phyloP scores from a whole-genome alignment of 179 eudicot species.

The Monotropa hypopitys region DNA sequence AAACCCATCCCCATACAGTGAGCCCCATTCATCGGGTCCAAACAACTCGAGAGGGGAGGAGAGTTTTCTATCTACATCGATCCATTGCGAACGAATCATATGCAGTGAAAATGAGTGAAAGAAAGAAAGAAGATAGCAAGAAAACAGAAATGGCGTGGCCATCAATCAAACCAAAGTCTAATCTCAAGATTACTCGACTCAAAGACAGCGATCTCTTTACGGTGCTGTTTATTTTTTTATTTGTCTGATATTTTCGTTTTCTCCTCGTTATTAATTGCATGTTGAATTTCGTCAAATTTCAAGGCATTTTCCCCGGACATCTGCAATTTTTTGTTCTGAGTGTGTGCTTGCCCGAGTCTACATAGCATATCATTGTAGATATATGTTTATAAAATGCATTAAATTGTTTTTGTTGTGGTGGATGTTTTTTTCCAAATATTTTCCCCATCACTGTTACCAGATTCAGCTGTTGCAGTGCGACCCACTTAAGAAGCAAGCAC shows the following conservation, averaged over 20 bases:
- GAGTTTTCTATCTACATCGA: not conserved
- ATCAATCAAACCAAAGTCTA: constrained; percentile 49
- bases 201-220: constrained; percentile 61
- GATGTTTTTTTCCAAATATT: not conserved
- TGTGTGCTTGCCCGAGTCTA: not conserved
- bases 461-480: not conserved
- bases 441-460: not conserved
- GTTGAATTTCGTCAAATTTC: not conserved
- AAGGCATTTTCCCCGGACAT: not conserved
- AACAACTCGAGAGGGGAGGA: too few relatives aligned
- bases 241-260: not conserved
- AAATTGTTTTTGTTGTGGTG: not conserved
- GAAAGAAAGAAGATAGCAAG: constrained; percentile 24
- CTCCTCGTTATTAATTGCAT: not conserved
- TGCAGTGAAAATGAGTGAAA: constrained; percentile 41
- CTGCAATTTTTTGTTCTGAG: not conserved
- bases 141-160: constrained; percentile 49
- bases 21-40: not conserved
- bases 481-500: not conserved
- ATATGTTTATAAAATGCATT: not conserved
- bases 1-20: not conserved
- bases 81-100: not conserved
- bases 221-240: constrained; percentile 20
- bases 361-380: not conserved
- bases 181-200: constrained; percentile 47